phyloP scores from a whole-genome alignment of 148 eudicot species.

The Nyssa sinensis region DNA sequence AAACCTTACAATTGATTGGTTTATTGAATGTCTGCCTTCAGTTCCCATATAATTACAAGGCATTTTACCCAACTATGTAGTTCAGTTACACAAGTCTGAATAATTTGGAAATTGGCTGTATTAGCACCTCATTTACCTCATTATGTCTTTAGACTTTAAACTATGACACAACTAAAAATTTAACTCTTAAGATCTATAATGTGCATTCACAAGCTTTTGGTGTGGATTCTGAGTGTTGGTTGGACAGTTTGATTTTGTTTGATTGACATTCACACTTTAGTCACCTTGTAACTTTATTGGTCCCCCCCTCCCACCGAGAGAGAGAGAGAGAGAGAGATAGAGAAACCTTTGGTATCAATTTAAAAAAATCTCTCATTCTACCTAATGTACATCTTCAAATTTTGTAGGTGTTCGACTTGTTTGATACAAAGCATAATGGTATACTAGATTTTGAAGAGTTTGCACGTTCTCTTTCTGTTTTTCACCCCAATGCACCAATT shows the following conservation, averaged over 20 bases:
- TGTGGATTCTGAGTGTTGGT: background rate
- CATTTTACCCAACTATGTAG: background rate
- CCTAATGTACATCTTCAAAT: slow-evolving; percentile 8
- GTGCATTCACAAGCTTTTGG: background rate
- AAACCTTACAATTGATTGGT: background rate
- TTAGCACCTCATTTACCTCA: background rate
- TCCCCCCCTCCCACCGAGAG: background rate
- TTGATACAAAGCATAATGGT: slow-evolving; percentile 47
- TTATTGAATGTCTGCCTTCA: background rate
- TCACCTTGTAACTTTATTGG: background rate
- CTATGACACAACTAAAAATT: background rate
- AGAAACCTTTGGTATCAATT: background rate
- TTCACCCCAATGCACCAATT: slow-evolving; percentile 47
- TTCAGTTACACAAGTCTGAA: background rate
- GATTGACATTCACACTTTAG: background rate
- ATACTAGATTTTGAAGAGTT: slow-evolving; percentile 46
- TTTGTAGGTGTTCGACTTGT: slow-evolving; percentile 42
- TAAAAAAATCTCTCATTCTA: background rate
- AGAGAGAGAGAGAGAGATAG: too few relatives aligned
- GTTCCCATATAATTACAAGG: background rate
- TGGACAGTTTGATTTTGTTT: background rate
- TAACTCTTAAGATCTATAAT: background rate
- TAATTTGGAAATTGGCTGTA: background rate
- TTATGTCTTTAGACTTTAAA: background rate
- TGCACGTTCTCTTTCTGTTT: slow-evolving; percentile 48